phyloP scores from a whole-genome alignment of 2,329 filamentous ascomycete genomes.

The Dactylonectria estremocensis region DNA sequence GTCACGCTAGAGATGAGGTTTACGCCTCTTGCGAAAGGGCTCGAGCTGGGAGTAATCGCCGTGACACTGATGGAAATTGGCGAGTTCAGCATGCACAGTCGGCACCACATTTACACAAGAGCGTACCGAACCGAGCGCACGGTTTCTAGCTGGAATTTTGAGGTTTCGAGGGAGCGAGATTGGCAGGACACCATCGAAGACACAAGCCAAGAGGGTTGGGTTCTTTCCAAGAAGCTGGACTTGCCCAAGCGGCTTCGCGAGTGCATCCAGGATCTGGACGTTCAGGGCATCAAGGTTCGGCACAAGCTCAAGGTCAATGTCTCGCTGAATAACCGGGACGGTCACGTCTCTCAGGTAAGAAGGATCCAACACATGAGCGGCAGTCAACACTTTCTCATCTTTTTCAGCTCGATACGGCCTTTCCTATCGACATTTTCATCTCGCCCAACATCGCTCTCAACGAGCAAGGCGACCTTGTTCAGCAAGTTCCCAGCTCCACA shows the following conservation, averaged over 20 bases:
- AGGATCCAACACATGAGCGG: constrained; percentile 32
- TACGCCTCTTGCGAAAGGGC: constrained; percentile 88
- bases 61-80: constrained; percentile 84
- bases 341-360: constrained; percentile 87
- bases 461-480: constrained; percentile 84
- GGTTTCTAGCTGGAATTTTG: constrained; percentile 72
- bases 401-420: constrained; percentile 82
- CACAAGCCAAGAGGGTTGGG: constrained; percentile 76
- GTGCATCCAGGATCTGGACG: constrained; percentile 91
- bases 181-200: constrained; percentile 79
- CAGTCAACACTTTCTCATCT: background rate
- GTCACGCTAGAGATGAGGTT: constrained; percentile 88
- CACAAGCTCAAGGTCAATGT: constrained; percentile 94
- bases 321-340: constrained; percentile 92
- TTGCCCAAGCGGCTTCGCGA: constrained; percentile 85
- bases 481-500: constrained; percentile 64
- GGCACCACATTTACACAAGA: constrained; percentile 62
- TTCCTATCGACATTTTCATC: constrained; percentile 93
- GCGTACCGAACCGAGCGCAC: constrained; percentile 75
- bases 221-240: constrained; percentile 71
- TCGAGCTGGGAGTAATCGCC: constrained; percentile 84
- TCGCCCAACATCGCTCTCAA: constrained; percentile 92
- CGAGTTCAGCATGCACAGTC: constrained; percentile 71
- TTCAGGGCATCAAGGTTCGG: constrained; percentile 88
- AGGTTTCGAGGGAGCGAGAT: constrained; percentile 69